Conservation (phyloP, 768 basidiomycete genomes). For the Trametes punicea region DNA sequence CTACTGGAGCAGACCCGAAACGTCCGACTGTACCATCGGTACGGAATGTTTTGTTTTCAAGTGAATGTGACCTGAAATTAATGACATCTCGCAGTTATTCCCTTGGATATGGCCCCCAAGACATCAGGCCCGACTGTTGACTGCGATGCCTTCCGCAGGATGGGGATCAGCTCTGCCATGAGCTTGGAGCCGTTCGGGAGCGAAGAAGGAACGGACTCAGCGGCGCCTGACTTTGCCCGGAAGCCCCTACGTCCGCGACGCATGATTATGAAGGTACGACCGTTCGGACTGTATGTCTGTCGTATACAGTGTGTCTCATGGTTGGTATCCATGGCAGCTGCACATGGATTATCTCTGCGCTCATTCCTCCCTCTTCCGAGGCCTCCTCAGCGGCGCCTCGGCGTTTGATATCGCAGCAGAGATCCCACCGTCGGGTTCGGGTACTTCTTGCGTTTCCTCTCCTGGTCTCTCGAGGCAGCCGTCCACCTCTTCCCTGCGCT, state of each 20-base stretch:
- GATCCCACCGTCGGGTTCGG: slow-evolving; percentile 38
- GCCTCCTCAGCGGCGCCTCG: slow-evolving; percentile 66
- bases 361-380: slow-evolving; percentile 71
- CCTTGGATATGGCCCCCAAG: slow-evolving; percentile 23
- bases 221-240: slow-evolving; percentile 37
- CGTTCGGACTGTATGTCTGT: not conserved
- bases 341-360: slow-evolving; percentile 82
- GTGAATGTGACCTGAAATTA: not conserved
- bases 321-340: slow-evolving; percentile 42
- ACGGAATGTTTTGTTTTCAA: slow-evolving; percentile 14
- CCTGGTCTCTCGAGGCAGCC: slow-evolving; percentile 39
- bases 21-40: slow-evolving; percentile 79
- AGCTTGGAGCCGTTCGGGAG: slow-evolving; percentile 12
- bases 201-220: slow-evolving; percentile 1
- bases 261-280: slow-evolving; percentile 56
- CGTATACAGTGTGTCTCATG: no score
- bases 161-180: slow-evolving; percentile 16
- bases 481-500: slow-evolving; percentile 39
- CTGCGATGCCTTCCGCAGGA: slow-evolving; percentile 16
- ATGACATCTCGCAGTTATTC: slow-evolving; percentile 22
- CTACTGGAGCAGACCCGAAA: slow-evolving; percentile 75
- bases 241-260: slow-evolving; percentile 29
- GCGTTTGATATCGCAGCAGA: slow-evolving; percentile 54
- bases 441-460: slow-evolving; percentile 41
- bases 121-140: slow-evolving; percentile 14